These are phyloP conservation scores for Cyclotella distinguenda DNA, from an alignment of 108 stramenopile genomes.

Conservation along the genomic window DNA sequence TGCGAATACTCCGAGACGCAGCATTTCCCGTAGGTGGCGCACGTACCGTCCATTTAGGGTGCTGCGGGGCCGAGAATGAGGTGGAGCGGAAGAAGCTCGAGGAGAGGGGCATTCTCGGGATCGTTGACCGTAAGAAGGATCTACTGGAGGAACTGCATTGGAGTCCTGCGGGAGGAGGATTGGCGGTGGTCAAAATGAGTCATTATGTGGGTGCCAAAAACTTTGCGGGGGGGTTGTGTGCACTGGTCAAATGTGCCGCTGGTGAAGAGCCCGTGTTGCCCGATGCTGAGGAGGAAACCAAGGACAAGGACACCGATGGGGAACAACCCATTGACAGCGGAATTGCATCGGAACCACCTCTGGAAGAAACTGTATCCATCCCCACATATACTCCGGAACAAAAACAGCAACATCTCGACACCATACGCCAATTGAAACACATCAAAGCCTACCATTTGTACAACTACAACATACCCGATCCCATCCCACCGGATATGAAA, in stretches of 20 bases:
- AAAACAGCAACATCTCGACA: conserved; percentile 24
- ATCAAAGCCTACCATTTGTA: conserved; percentile 24
- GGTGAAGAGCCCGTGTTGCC: background rate
- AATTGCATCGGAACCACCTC: background rate
- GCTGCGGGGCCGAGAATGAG: conserved; percentile 5
- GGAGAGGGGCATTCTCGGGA: conserved; percentile 29
- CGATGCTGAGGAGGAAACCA: background rate
- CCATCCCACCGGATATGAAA: conserved; percentile 43
- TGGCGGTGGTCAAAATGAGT: conserved; percentile 35
- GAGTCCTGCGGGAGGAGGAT: conserved; percentile 27
- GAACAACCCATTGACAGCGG: background rate
- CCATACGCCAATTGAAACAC: conserved; percentile 13
- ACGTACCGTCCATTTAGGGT: conserved; percentile 42
- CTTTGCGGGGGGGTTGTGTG: conserved; percentile 33
- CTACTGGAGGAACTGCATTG: conserved; percentile 12
- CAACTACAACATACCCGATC: conserved; percentile 39
- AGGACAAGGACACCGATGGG: background rate
- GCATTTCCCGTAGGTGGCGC: conserved; percentile 32
- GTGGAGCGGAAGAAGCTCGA: conserved; percentile 17
- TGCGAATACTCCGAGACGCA: conserved; percentile 41
- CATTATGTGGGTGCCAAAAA: conserved; percentile 30
- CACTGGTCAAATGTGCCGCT: background rate
- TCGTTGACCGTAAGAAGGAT: background rate
- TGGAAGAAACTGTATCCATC: background rate
- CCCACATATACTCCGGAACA: conserved; percentile 15